Evolutionary conservation across 805 yeast genomes (phyloP).

Genomic region (Spathaspora hagerdaliae): DNA sequence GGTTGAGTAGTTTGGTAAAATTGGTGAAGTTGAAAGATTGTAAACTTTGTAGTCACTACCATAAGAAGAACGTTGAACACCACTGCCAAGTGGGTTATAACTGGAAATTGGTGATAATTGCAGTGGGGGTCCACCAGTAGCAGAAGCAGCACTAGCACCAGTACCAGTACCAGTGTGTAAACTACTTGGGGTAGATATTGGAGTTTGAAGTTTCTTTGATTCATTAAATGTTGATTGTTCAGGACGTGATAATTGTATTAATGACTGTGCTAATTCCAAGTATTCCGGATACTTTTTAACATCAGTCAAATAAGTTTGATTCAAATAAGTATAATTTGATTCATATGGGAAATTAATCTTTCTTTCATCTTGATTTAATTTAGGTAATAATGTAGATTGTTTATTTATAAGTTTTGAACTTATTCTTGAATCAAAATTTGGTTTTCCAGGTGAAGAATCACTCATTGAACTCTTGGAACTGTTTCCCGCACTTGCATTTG

Average conservation of each 20-base stretch:
- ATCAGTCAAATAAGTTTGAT: constrained; percentile 45
- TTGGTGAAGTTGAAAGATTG: not conserved
- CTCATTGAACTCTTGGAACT: not conserved
- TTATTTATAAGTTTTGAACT: constrained; percentile 18
- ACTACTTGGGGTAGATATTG: not conserved
- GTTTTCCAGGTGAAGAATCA: constrained; percentile 15
- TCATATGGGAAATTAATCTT: constrained; percentile 51
- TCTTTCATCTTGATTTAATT: constrained; percentile 20
- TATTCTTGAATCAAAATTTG: constrained; percentile 36
- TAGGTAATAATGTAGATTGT: constrained; percentile 9
- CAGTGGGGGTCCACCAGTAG: not conserved
- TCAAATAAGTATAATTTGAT: constrained; percentile 48
- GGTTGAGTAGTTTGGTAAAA: not conserved
- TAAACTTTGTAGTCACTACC: not conserved
- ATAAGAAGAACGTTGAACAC: not conserved
- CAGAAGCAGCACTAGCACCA: not conserved
- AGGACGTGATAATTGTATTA: constrained; percentile 30
- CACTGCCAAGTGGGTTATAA: not conserved
- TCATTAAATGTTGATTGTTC: not conserved
- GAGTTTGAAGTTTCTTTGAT: constrained; percentile 1
- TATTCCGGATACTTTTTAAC: constrained; percentile 46
- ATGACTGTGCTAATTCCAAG: constrained; percentile 43
- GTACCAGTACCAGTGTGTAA: not conserved
- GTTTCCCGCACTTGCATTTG: not conserved
- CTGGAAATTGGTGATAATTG: not conserved